Base-by-base conservation (phyloP, 2,329 filamentous ascomycete species). In the Fusarium nurragi region DNA sequence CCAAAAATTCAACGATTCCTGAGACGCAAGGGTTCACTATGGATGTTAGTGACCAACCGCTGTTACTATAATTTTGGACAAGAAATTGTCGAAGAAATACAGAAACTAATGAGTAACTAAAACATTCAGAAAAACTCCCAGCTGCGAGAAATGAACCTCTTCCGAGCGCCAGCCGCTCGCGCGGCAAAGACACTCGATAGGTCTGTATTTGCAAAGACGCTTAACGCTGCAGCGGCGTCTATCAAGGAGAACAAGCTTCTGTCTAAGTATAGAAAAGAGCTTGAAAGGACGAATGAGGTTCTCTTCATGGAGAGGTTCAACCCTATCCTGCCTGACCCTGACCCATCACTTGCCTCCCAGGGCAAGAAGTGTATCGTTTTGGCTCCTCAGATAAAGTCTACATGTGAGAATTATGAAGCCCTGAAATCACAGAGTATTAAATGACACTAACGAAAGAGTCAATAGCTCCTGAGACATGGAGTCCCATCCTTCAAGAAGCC, bases 171-270 rank as follows among this genome's bases (percentile, higher is more conserved):
- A 22, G 83, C 93, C 59, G 75, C 94, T 71, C 90, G 91, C 76
- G 88, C 90, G 59, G 91, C 92, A 81, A 88, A 88, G 74, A 85
- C 86, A 46, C 87, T 99, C 65, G 94, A 99, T 79, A 89, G 92
- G 68, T 84, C 89, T 16, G 89, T 96, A 65, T 98, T 98, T 80
- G 83, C 86, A 49, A 92, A 90, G 76, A 91, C 84, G 1, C 80
- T 97, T 53, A 88, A 90, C 22, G 82, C 94, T 22, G 86, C 93
- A 10, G 94, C 93, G 4, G 94, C 93, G 8, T 86, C 90, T 34
- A 82, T 98, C 40, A 85, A 87, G 65, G 90, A 95, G 74, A 86
- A 86, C 60, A 90, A 87, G 68, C 86, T 93, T 70, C 93, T 98
- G 54, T 85, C 89, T 22, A 85, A 83, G 65, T 89, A 91, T 75